Base-by-base conservation (phyloP, 108 stramenopile genomes). In the Nitzschia sp. region DNA sequence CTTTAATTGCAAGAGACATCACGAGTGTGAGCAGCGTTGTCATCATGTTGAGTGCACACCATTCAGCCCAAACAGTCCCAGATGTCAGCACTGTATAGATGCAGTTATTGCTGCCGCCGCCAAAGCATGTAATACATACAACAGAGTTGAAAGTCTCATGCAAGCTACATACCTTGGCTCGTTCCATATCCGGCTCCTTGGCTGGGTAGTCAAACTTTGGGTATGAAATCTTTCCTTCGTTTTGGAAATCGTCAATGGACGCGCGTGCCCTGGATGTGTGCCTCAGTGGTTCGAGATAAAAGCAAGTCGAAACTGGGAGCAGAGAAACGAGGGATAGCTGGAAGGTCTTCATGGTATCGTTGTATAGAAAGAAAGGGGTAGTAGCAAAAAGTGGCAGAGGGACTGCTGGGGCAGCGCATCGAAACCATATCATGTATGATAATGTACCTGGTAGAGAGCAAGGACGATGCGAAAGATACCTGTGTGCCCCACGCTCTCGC, bases 131-230 rank as follows among this genome's bases (percentile, higher is more conserved):
- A n/a, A n/a, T n/a, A n/a, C n/a, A n/a, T n/a, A n/a, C n/a, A n/a
- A n/a, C n/a, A n/a, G n/a, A n/a, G n/a, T n/a, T n/a, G n/a, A n/a
- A n/a, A n/a, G n/a, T n/a, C n/a, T n/a, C n/a, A n/a, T n/a, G n/a
- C n/a, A n/a, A n/a, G n/a, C n/a, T 4, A 19, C 49, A 19, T 51
- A 51, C 49, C 21, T 51, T 51, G 49, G 49, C 49, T 19, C 49
- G 49, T 19, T 51, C 49, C 49, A 51, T 51, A 23, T 51, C 49
- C 19, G 49, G 49, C 21, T 23, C 17, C n/a, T 51, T 51, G 49
- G n/a, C 4, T 23, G 49, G 21, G 21, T 19, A 51, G 17, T 51
- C 49, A 5, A 19, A 19, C 21, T 21, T 17, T 9, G 49, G 49
- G 49, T 21, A 51, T 19, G 49, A n/a, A 4, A 51, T 51, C 49